Conservation (phyloP, 495 filamentous ascomycete species). For the Sordaria brevicollis region DNA sequence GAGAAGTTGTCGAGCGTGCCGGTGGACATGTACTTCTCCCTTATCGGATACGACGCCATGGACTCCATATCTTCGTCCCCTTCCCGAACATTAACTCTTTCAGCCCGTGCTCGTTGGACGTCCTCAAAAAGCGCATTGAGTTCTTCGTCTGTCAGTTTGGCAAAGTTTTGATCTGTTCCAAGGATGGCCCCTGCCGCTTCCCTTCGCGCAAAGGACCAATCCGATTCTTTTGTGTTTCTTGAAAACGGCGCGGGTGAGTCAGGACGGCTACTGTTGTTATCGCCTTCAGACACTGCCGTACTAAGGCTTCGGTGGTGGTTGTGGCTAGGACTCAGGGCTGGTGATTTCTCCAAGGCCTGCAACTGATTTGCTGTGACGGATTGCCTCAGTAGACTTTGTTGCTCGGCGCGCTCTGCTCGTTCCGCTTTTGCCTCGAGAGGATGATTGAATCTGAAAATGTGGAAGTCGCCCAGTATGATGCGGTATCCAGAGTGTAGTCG, state of each 20-base stretch:
- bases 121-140: slow-evolving; percentile 92
- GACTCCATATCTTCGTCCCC: slow-evolving; percentile 86
- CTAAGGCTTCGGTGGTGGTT: slow-evolving; percentile 71
- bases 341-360: slow-evolving; percentile 36
- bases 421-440: slow-evolving; percentile 92
- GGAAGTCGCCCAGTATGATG: slow-evolving; percentile 95
- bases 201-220: slow-evolving; percentile 90
- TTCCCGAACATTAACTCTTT: slow-evolving; percentile 64
- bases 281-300: slow-evolving; percentile 58
- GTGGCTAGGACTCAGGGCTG: slow-evolving; percentile 51
- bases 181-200: slow-evolving; percentile 87
- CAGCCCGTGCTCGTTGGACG: slow-evolving; percentile 77
- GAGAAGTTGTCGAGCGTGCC: slow-evolving; percentile 96
- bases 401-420: slow-evolving; percentile 52
- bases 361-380: slow-evolving; percentile 77
- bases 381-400: slow-evolving; percentile 73
- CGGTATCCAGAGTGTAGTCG: slow-evolving; percentile 84
- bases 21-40: slow-evolving; percentile 94
- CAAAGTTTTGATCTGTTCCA: slow-evolving; percentile 85
- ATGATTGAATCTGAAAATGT: slow-evolving; percentile 98
- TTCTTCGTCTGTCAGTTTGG: slow-evolving; percentile 83
- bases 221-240: slow-evolving; percentile 67
- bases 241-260: slow-evolving; percentile 66
- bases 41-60: slow-evolving; percentile 71
- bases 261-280: slow-evolving; percentile 51